These are phyloP conservation scores for Macrophomina phaseolina DNA, from an alignment of 2,329 filamentous ascomycete species.

Conservation along the genomic window DNA sequence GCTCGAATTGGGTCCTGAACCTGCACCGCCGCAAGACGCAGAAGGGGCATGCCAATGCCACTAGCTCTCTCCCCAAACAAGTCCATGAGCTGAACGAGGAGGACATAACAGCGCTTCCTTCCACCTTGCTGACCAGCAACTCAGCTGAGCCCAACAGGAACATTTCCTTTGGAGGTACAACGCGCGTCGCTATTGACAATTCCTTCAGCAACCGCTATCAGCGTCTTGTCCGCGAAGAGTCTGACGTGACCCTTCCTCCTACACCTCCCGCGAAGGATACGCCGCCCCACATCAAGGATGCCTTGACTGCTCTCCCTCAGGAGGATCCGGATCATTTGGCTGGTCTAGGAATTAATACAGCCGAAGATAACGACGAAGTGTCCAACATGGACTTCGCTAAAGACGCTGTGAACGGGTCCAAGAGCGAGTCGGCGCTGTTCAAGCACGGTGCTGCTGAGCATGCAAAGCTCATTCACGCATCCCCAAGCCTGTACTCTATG, in stretches of 20 bases:
- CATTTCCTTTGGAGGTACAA: neutral
- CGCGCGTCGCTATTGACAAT: neutral
- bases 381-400: slow-evolving; percentile 9
- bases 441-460: slow-evolving; percentile 37
- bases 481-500: slow-evolving; percentile 28
- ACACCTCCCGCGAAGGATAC: slow-evolving; percentile 54
- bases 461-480: slow-evolving; percentile 35
- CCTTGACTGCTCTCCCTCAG: neutral
- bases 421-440: neutral
- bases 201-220: neutral
- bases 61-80: slow-evolving; percentile 7
- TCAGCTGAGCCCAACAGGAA: slow-evolving; percentile 8
- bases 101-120: slow-evolving; percentile 9
- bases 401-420: neutral
- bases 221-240: slow-evolving; percentile 4
- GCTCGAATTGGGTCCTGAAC: slow-evolving; percentile 4
- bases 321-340: neutral
- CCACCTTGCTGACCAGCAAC: neutral
- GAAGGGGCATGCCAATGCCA: slow-evolving; percentile 5
- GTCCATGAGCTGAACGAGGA: neutral
- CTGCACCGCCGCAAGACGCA: slow-evolving; percentile 8
- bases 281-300: slow-evolving; percentile 38
- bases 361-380: slow-evolving; percentile 20
- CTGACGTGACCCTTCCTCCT: slow-evolving; percentile 35
- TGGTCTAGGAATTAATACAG: slow-evolving; percentile 1